Percentiles rank a stretch among this genome's conserved stretches.
These are phyloP conservation scores for Musa balbisiana DNA, from an alignment of 202 grass and related monocot species.

Conservation along the genomic window DNA sequence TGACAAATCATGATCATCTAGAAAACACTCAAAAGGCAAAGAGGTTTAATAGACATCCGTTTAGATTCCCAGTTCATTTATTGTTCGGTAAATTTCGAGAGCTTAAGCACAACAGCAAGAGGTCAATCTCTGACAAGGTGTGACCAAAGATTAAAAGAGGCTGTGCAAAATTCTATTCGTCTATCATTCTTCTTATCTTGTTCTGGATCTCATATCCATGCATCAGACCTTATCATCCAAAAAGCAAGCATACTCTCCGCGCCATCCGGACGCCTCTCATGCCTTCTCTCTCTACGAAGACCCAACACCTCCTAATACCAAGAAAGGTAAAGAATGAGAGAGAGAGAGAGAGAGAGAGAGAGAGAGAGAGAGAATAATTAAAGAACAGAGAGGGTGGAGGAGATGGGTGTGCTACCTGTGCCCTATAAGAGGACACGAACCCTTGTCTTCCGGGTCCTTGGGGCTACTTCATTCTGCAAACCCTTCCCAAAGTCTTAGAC, in stretches of 20 bases:
- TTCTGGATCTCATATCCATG: no score
- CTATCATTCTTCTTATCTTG: background rate
- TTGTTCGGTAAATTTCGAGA: no score
- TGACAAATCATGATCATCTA: no score
- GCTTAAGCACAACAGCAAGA: conserved; percentile 20
- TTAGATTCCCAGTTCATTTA: no score
- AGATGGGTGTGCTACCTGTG: conserved; percentile 44
- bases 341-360: background rate
- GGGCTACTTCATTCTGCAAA: conserved; percentile 32
- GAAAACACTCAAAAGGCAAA: no score
- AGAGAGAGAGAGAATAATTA: conserved; percentile 21
- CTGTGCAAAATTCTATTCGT: background rate
- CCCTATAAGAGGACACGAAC: conserved; percentile 62
- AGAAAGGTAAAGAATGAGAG: background rate
- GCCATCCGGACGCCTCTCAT: background rate
- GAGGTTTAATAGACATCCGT: no score
- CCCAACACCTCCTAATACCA: background rate
- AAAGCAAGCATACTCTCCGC: background rate
- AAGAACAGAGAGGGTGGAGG: conserved; percentile 9
- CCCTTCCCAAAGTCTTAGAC: conserved; percentile 25
- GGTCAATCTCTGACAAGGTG: conserved; percentile 28
- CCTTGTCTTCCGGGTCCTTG: conserved; percentile 68
- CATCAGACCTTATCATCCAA: background rate
- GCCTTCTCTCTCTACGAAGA: conserved; percentile 3
- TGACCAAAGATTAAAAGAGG: background rate